A percentile compares a stretch with the other conserved stretches of the same genome.
Conservation (phyloP, 2,329 filamentous ascomycete genomes). For the Ophiostoma sp. region DNA sequence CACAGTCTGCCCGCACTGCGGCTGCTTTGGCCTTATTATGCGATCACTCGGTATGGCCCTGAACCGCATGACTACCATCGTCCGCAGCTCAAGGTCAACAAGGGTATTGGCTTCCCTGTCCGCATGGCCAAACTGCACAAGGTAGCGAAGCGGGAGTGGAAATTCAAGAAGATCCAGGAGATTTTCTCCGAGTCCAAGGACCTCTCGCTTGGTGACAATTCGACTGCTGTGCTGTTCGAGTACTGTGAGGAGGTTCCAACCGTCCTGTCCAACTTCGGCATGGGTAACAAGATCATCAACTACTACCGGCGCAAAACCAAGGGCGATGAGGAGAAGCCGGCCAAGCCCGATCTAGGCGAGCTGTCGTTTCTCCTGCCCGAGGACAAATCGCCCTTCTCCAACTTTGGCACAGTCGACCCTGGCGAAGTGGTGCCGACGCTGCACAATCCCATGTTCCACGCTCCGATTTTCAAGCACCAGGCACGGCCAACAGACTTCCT, state of each 20-base stretch:
- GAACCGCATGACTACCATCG: slow-evolving; percentile 75
- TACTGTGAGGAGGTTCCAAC: slow-evolving; percentile 93
- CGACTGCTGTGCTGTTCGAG: slow-evolving; percentile 79
- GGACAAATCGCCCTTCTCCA: slow-evolving; percentile 91
- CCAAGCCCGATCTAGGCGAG: slow-evolving; percentile 82
- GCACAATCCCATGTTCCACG: slow-evolving; percentile 92
- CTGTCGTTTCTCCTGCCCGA: slow-evolving; percentile 82
- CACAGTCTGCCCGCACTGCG: slow-evolving; percentile 89
- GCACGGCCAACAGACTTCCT: slow-evolving; percentile 78
- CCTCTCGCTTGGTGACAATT: slow-evolving; percentile 82
- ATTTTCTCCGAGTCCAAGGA: slow-evolving; percentile 77
- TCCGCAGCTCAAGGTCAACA: slow-evolving; percentile 67
- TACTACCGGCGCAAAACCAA: slow-evolving; percentile 86
- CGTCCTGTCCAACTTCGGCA: slow-evolving; percentile 91
- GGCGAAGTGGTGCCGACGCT: slow-evolving; percentile 87
- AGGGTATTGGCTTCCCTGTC: slow-evolving; percentile 60
- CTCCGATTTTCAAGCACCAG: slow-evolving; percentile 84
- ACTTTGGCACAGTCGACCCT: slow-evolving; percentile 87
- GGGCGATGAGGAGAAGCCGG: slow-evolving; percentile 66
- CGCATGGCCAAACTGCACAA: slow-evolving; percentile 62
- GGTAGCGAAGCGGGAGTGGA: slow-evolving; percentile 74
- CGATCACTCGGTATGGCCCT: slow-evolving; percentile 69
- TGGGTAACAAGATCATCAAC: slow-evolving; percentile 94
- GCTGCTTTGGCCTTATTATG: slow-evolving; percentile 93
- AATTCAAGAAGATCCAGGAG: slow-evolving; percentile 70